phyloP scores from a whole-genome alignment of 306 rosid genomes.

The Sophora flavescens region DNA sequence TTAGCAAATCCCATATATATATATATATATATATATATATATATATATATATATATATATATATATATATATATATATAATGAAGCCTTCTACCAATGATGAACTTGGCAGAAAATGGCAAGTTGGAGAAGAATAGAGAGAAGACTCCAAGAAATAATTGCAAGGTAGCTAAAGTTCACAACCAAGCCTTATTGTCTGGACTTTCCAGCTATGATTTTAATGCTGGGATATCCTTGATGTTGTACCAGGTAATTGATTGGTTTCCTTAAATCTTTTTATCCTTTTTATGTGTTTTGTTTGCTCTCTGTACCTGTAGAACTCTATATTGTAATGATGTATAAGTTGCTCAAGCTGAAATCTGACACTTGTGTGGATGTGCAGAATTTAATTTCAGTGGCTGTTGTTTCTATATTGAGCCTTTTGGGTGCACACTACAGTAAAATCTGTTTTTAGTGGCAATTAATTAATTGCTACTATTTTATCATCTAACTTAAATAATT shows the following conservation, averaged over 20 bases:
- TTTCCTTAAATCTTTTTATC: neutral
- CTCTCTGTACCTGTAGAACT: neutral
- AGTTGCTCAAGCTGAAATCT: conserved; percentile 37
- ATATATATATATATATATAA: too few species aligned
- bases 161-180: conserved; percentile 60
- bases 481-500: too few species aligned
- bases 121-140: conserved; percentile 66
- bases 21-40: too few species aligned
- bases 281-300: neutral
- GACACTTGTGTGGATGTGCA: conserved; percentile 60
- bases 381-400: conserved; percentile 85
- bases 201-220: conserved; percentile 87
- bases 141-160: conserved; percentile 54
- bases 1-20: too few species aligned
- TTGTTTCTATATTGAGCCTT: conserved; percentile 74
- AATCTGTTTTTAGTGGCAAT: too few species aligned
- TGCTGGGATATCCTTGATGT: conserved; percentile 93
- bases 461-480: too few species aligned
- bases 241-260: conserved; percentile 87
- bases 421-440: too few species aligned
- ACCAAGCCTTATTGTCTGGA: conserved; percentile 91
- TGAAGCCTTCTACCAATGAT: conserved; percentile 67
- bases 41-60: too few species aligned
- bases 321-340: neutral
- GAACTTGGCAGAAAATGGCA: conserved; percentile 77